phyloP scores from a whole-genome alignment of 2,329 filamentous ascomycete species.

The Phialophora chinensis region DNA sequence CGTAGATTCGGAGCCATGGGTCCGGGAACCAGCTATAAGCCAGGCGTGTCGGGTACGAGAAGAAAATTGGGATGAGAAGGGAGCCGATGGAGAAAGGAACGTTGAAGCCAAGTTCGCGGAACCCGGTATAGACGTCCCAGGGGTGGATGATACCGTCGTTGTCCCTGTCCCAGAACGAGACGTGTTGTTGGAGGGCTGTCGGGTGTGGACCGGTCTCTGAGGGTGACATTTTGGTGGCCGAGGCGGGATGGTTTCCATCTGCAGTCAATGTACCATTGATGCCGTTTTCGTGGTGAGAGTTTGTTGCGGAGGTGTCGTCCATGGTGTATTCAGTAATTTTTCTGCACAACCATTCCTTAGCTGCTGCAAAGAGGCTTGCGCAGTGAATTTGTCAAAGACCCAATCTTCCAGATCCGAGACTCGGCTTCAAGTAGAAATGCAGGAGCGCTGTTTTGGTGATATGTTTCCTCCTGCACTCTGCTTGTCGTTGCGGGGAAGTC shows the following conservation, averaged over 20 bases:
- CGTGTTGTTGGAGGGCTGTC: constrained; percentile 38
- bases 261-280: neutral
- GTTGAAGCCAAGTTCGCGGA: constrained; percentile 52
- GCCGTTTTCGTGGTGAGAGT: neutral
- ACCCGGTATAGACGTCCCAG: constrained; percentile 57
- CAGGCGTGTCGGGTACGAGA: constrained; percentile 55
- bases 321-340: neutral
- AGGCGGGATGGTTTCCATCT: neutral
- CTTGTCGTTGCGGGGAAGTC: neutral
- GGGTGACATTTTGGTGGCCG: neutral
- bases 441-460: neutral
- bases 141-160: constrained; percentile 61
- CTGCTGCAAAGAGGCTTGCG: neutral
- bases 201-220: constrained; percentile 2
- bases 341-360: neutral
- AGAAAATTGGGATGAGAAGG: constrained; percentile 50
- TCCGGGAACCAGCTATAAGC: constrained; percentile 50
- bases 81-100: constrained; percentile 46
- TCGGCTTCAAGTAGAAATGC: neutral
- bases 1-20: constrained; percentile 51
- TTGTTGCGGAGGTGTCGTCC: neutral
- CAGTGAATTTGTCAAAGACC: neutral
- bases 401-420: neutral
- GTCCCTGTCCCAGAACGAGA: constrained; percentile 60
- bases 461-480: neutral